Evolutionary conservation across 2,329 filamentous ascomycete genomes (phyloP), one percentile per base, ranked within the genome.

Genomic region (Penicillium sp.): DNA sequence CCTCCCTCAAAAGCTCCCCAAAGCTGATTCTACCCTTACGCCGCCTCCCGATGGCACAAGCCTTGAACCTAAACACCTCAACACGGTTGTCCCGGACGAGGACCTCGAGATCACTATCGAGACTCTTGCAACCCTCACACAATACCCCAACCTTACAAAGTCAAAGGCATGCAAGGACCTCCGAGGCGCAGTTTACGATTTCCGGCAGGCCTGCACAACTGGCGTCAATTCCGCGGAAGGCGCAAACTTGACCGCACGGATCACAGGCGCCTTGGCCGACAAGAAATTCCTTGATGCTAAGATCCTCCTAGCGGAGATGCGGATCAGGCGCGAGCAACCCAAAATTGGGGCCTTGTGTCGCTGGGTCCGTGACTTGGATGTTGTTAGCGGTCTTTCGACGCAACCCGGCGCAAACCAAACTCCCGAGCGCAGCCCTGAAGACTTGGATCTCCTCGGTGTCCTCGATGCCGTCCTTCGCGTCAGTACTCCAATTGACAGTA

Each of bases 361-460:
- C 55, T 91, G 88, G 88, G 88, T 90, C 4, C 82, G 88, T 56
- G 87, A 89, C 67, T 76, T 90, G 26, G 88, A 90, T 65, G 84
- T 89, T 25, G 84, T 89, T 50, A 88, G 85, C 62, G 87, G 87
- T 1, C 74, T 89, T 8, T 85, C 85, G 3, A 84, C 85, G 23
- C 78, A 83, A 53, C 76, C 83, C 0, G 77, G 77, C 2, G 78
- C 79, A 3, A 69, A 70, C 6, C 42, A 61, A 25, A 49, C 29
- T 13, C 42, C 47, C 1, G 35, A 66, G 43, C 67, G 66, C 39
- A 71, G 57, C 52, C 65, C 70, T 2, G 78, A 76, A 45, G 83
- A 87, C 11, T 73, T 80, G 35, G 83, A 88, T 53, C 77, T 87
- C 0, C 77, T 90, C 10, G 70, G 75, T 25, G 85, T 89, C 0